These are phyloP conservation scores for Curvularia eragrostidis DNA, from an alignment of 2,329 filamentous ascomycete genomes.

Conservation along the genomic window DNA sequence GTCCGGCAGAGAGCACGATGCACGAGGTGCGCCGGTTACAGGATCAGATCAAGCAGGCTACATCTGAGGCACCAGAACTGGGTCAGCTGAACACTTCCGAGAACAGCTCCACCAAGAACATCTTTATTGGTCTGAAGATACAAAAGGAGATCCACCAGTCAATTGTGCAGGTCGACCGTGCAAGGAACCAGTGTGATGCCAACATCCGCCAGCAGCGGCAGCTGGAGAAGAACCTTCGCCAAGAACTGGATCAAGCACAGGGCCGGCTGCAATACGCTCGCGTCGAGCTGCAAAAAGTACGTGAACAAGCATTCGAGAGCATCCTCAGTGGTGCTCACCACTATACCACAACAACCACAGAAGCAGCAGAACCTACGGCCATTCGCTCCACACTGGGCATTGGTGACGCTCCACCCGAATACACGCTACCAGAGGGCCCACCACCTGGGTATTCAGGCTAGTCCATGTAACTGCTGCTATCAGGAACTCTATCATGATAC, in stretches of 20 bases:
- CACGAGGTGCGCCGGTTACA: conserved; percentile 49
- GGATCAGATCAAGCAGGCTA: conserved; percentile 52
- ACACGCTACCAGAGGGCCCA: conserved; percentile 18
- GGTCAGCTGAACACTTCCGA: conserved; percentile 53
- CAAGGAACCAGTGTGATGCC: conserved; percentile 36
- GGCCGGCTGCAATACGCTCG: conserved; percentile 39
- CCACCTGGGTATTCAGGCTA: conserved; percentile 14
- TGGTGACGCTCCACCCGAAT: conserved; percentile 8
- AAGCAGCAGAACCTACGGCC: neutral
- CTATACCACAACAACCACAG: neutral
- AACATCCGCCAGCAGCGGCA: conserved; percentile 46
- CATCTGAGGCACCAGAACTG: conserved; percentile 51
- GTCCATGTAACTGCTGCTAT: neutral
- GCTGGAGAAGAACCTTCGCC: conserved; percentile 28
- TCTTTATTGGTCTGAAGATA: conserved; percentile 61
- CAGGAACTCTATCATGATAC: too few species aligned
- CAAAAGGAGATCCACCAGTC: conserved; percentile 60
- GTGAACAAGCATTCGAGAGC: conserved; percentile 53
- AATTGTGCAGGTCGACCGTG: conserved; percentile 40
- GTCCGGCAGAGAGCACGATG: conserved; percentile 55
- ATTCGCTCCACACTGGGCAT: neutral
- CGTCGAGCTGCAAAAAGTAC: conserved; percentile 54
- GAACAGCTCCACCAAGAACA: conserved; percentile 59
- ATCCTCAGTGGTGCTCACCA: conserved; percentile 25
- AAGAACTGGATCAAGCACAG: conserved; percentile 41